Conservation (phyloP, 768 basidiomycete genomes). For the Amanita pseudoporphyria region DNA sequence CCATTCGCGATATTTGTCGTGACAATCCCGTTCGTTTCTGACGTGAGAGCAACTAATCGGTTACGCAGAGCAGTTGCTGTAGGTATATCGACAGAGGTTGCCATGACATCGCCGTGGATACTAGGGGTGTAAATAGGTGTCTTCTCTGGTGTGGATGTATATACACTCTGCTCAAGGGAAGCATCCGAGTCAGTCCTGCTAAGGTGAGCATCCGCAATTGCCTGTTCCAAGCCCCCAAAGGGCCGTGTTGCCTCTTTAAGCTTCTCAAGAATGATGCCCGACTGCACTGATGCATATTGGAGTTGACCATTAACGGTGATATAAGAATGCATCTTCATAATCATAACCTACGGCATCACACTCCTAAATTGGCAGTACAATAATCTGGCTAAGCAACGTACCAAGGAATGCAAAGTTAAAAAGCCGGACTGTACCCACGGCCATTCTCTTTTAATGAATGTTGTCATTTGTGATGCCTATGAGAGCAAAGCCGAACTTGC, state of each 20-base stretch:
- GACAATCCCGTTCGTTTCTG: slow-evolving; percentile 15
- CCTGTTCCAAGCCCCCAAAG: slow-evolving; percentile 62
- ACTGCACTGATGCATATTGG: slow-evolving; percentile 39
- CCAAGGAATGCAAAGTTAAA: slow-evolving; percentile 78
- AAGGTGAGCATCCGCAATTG: slow-evolving; percentile 38
- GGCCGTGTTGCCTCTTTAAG: slow-evolving; percentile 38
- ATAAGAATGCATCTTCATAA: slow-evolving; percentile 98
- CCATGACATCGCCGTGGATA: slow-evolving; percentile 33
- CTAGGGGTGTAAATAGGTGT: slow-evolving; percentile 30
- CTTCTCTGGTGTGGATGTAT: slow-evolving; percentile 16
- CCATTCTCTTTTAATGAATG: slow-evolving; percentile 60
- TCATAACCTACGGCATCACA: slow-evolving; percentile 45
- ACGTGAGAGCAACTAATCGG: slow-evolving; percentile 38
- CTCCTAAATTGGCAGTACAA: background rate
- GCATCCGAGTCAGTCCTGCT: slow-evolving; percentile 33
- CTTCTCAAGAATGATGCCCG: slow-evolving; percentile 29
- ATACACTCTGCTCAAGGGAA: slow-evolving; percentile 8
- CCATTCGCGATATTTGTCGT: slow-evolving; percentile 7
- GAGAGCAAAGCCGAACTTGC: slow-evolving; percentile 22
- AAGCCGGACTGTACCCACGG: slow-evolving; percentile 97
- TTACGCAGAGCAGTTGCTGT: slow-evolving; percentile 46
- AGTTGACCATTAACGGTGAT: slow-evolving; percentile 82
- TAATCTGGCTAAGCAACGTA: slow-evolving; percentile 20
- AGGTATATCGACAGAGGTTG: slow-evolving; percentile 43
- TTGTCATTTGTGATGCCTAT: background rate